Conservation (phyloP, 1,139 yeast genomes). For the Saccharomyces uvarum region DNA sequence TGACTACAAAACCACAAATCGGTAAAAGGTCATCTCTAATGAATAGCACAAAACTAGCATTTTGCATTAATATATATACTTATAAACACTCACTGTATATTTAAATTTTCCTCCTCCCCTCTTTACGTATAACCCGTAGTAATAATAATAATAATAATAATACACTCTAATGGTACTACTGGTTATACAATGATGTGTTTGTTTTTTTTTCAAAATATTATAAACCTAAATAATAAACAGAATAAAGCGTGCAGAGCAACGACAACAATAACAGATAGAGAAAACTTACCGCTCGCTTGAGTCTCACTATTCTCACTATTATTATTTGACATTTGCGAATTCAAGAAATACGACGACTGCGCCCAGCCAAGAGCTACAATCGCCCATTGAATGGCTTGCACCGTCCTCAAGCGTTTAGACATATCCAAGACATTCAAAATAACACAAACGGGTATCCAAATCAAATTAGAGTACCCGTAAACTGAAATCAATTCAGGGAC, state of each 20-base stretch:
- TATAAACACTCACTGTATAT: neutral
- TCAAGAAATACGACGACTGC: slow-evolving; percentile 10
- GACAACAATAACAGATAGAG: slow-evolving; percentile 9
- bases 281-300: slow-evolving; percentile 2
- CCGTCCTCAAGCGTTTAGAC: slow-evolving; percentile 3
- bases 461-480: slow-evolving; percentile 26
- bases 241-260: slow-evolving; percentile 16
- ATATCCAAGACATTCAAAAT: slow-evolving; percentile 14
- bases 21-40: slow-evolving; percentile 2
- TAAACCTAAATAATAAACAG: slow-evolving; percentile 15
- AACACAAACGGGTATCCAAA: slow-evolving; percentile 25
- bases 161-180: neutral
- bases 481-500: slow-evolving; percentile 18
- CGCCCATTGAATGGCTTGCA: slow-evolving; percentile 8
- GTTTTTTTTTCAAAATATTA: slow-evolving; percentile 11
- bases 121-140: neutral
- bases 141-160: neutral
- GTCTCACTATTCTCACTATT: slow-evolving; percentile 1
- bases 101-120: neutral
- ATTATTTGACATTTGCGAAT: slow-evolving; percentile 1
- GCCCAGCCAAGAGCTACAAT: slow-evolving; percentile 11
- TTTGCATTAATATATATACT: neutral
- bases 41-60: slow-evolving; percentile 1
- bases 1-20: slow-evolving; percentile 11
- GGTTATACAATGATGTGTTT: slow-evolving; percentile 1